phyloP scores from a whole-genome alignment of 371 early-diverging fungal species.

The Rhizopus delemar region DNA sequence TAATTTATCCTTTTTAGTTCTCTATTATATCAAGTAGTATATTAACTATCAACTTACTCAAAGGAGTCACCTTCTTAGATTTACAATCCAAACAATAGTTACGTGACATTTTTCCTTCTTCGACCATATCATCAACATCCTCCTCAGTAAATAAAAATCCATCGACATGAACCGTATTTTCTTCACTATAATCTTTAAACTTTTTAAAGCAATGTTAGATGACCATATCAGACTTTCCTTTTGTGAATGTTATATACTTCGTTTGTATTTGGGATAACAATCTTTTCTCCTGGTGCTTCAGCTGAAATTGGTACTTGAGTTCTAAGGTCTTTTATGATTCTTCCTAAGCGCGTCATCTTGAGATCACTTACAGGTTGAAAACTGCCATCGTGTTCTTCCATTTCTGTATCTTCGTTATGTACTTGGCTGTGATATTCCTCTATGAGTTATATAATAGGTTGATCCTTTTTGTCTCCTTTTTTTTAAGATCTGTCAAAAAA shows the following conservation, averaged over 20 bases:
- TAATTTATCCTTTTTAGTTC: neutral
- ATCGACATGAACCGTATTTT: conserved; percentile 68
- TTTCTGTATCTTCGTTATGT: conserved; percentile 29
- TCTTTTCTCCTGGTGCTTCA: conserved; percentile 64
- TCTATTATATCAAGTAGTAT: neutral
- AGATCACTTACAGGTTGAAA: conserved; percentile 47
- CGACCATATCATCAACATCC: conserved; percentile 65
- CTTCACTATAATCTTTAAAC: conserved; percentile 56
- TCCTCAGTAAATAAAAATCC: conserved; percentile 67
- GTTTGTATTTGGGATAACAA: conserved; percentile 52
- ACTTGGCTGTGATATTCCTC: conserved; percentile 48
- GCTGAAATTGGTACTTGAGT: conserved; percentile 58
- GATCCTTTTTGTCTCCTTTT: neutral
- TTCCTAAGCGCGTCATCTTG: conserved; percentile 45
- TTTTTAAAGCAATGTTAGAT: conserved; percentile 14
- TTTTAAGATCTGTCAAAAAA: conserved; percentile 2
- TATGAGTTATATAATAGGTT: conserved; percentile 12
- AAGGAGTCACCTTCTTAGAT: conserved; percentile 52
- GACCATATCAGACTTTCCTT: neutral
- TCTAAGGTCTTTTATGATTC: conserved; percentile 61
- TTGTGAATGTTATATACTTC: conserved; percentile 36
- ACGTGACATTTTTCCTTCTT: conserved; percentile 61
- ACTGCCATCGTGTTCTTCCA: conserved; percentile 27
- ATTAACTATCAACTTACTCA: conserved; percentile 30
- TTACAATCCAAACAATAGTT: conserved; percentile 65